Percentiles rank a stretch among this genome's conserved stretches.
Conservation (phyloP, 306 rosid species). For the Heteromeles arbutifolia region DNA sequence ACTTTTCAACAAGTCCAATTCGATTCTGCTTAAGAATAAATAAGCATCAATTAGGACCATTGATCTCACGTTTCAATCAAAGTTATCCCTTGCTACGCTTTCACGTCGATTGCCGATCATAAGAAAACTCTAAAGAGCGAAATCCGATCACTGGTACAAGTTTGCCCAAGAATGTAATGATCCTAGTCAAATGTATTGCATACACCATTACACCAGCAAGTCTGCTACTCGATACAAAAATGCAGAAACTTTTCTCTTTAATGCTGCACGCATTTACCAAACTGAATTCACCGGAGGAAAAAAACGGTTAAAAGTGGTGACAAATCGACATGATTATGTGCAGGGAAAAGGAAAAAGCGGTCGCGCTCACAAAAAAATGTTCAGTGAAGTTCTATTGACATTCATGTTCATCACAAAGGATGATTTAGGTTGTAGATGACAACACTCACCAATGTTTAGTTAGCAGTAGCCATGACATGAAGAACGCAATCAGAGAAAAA, state of each 20-base stretch:
- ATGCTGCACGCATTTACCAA: background rate
- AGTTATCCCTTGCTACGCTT: background rate
- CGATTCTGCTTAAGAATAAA: background rate
- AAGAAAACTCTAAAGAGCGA: background rate
- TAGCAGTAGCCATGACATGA: background rate
- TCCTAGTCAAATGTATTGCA: background rate
- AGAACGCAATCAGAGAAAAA: background rate
- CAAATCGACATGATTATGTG: no score
- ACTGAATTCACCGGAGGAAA: background rate
- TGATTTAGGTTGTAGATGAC: background rate
- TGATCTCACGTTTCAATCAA: background rate
- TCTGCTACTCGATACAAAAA: background rate
- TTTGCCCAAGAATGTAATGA: no score
- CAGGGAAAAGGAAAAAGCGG: background rate
- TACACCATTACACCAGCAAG: background rate
- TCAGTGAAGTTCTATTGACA: background rate
- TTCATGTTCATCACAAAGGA: slow-evolving; percentile 6
- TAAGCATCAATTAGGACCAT: background rate
- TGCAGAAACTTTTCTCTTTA: background rate
- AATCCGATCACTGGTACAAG: no score
- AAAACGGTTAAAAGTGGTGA: no score
- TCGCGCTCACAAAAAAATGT: background rate
- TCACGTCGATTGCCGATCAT: background rate
- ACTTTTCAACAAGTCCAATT: background rate
- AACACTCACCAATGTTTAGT: background rate